These are phyloP conservation scores for Serendipita sp. DNA, from an alignment of 768 basidiomycete genomes.

Conservation along the genomic window DNA sequence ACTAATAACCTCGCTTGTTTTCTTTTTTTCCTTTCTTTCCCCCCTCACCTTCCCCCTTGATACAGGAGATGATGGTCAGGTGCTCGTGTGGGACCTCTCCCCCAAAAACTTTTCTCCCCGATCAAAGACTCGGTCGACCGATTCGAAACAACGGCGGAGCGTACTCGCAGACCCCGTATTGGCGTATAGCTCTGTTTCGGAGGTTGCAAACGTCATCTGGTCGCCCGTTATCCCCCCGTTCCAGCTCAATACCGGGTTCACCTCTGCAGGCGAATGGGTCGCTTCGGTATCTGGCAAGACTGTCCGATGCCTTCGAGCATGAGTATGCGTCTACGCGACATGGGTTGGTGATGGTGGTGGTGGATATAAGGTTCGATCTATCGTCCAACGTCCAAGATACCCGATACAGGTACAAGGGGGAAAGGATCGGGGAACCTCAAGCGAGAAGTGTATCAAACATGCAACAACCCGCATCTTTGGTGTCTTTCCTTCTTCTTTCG, in stretches of 20 bases:
- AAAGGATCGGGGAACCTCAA: too few relatives aligned
- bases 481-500: too few relatives aligned
- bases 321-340: too few relatives aligned
- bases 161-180: constrained; percentile 61
- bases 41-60: neutral
- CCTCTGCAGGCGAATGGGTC: constrained; percentile 69
- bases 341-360: too few relatives aligned
- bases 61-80: constrained; percentile 81
- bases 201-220: constrained; percentile 78
- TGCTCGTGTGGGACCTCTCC: constrained; percentile 84
- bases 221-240: constrained; percentile 51
- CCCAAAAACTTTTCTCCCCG: constrained; percentile 38
- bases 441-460: too few relatives aligned
- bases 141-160: constrained; percentile 45
- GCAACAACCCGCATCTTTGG: too few relatives aligned
- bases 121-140: constrained; percentile 59
- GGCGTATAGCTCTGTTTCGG: constrained; percentile 62
- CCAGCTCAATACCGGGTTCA: constrained; percentile 29
- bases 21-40: neutral
- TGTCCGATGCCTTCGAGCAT: constrained; percentile 21
- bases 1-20: neutral
- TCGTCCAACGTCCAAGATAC: too few relatives aligned
- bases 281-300: constrained; percentile 69
- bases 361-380: too few relatives aligned
- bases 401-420: too few relatives aligned